Evolutionary conservation across 768 basidiomycete species (phyloP).

Genomic region (Russula compacta): DNA sequence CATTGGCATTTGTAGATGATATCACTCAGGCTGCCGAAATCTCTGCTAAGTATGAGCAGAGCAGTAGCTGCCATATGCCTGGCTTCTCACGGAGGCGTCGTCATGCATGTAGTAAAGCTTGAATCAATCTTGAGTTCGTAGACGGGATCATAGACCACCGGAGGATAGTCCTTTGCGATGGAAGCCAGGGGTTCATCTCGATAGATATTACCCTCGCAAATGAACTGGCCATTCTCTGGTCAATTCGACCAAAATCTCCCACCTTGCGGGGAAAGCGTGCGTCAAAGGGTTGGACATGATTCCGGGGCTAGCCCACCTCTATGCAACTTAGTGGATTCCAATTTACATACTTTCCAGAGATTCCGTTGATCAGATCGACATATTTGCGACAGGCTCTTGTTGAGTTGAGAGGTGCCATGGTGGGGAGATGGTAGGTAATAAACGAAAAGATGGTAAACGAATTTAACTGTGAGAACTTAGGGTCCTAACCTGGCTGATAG

Average conservation of each 20-base stretch:
- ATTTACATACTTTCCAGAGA: conserved; percentile 5
- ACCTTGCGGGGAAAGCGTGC: conserved; percentile 1
- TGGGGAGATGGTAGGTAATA: not conserved
- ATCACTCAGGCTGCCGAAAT: conserved; percentile 1
- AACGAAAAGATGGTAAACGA: not conserved
- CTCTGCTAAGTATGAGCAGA: not conserved
- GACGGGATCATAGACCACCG: not conserved
- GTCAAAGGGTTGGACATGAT: not conserved
- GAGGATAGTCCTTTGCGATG: conserved; percentile 5
- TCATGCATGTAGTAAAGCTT: not conserved
- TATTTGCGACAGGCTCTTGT: conserved; percentile 7
- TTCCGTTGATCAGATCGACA: conserved; percentile 5
- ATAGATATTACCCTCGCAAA: conserved; percentile 13
- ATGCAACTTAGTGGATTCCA: conserved; percentile 6
- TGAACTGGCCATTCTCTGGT: conserved; percentile 9
- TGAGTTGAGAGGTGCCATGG: not conserved
- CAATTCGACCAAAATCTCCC: conserved; percentile 5
- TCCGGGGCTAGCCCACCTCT: conserved; percentile 1
- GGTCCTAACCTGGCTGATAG: not conserved
- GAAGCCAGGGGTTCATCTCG: conserved; percentile 11
- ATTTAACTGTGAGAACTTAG: not conserved
- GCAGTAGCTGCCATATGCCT: not conserved
- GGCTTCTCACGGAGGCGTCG: conserved; percentile 1
- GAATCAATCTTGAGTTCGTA: conserved; percentile 5
- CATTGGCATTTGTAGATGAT: conserved; percentile 10